These are phyloP conservation scores for Pelagomonas calceolata DNA, from an alignment of 108 stramenopile species.

Conservation along the genomic window DNA sequence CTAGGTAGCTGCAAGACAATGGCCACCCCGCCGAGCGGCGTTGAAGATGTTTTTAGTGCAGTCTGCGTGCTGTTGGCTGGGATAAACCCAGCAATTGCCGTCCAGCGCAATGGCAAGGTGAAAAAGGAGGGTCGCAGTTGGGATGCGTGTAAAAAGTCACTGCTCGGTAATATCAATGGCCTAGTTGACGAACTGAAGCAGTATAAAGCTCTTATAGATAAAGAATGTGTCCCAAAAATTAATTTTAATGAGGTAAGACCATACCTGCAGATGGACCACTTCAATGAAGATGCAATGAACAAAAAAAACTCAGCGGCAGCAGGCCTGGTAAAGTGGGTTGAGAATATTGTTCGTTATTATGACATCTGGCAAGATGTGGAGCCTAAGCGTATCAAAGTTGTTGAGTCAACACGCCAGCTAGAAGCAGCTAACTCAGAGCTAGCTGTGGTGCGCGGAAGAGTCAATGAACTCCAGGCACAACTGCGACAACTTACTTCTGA, in stretches of 20 bases:
- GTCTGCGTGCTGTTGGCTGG: slow-evolving; percentile 54
- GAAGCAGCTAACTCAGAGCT: slow-evolving; percentile 26
- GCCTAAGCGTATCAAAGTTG: slow-evolving; percentile 49
- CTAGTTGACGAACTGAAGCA: slow-evolving; percentile 49
- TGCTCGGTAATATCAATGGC: slow-evolving; percentile 50
- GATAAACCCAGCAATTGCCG: slow-evolving; percentile 30
- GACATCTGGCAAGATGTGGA: slow-evolving; percentile 56
- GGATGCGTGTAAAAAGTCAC: slow-evolving; percentile 51
- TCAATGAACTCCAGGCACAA: slow-evolving; percentile 38
- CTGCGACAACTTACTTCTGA: slow-evolving; percentile 34
- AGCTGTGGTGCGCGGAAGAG: slow-evolving; percentile 29
- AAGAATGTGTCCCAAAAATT: slow-evolving; percentile 29
- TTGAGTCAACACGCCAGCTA: slow-evolving; percentile 28
- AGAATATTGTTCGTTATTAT: slow-evolving; percentile 56
- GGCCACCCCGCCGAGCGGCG: slow-evolving; percentile 49
- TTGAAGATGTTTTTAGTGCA: slow-evolving; percentile 57
- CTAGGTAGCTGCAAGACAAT: slow-evolving; percentile 49
- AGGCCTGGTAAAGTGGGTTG: slow-evolving; percentile 44
- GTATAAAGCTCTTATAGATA: slow-evolving; percentile 44
- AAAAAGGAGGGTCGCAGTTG: slow-evolving; percentile 46
- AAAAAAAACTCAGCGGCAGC: slow-evolving; percentile 52
- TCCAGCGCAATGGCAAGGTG: slow-evolving; percentile 50
- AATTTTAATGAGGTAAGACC: slow-evolving; percentile 32
- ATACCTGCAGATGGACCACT: slow-evolving; percentile 47
- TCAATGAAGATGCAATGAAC: slow-evolving; percentile 21